Evolutionary conservation across 208 protist genomes (phyloP), one percentile per base, ranked within the genome.

Genomic region (Trypanosoma platydactyli): DNA sequence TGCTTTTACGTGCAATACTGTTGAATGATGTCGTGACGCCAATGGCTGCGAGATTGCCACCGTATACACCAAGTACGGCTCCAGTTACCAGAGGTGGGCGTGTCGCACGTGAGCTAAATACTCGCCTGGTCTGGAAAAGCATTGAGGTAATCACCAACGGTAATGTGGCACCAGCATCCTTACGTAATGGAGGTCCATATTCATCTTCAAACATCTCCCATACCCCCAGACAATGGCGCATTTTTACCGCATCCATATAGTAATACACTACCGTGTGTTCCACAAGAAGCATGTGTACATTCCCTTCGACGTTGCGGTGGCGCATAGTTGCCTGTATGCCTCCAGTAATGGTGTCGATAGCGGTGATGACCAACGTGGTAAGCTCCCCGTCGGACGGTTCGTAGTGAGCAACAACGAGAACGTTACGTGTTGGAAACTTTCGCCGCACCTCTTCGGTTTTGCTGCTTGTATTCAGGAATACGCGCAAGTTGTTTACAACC

Each of bases 171-270:
- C 77, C 88, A 44, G 81, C 75, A 40, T 83, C 78, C 64, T 86
- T 86, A 25, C 57, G 64, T 46, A 92, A 62, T 0, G 82, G 77
- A 18, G 58, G 56, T 46, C 71, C 73, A 45, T 60, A 53, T 33
- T 91, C 87, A 40, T 85, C 71, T 52, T 94, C 82, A 71, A 95
- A 97, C 54, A 97, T 58, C 68, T 95, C 87, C 86, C 84, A 94
- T 40, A 97, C 89, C 12, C 88, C 84, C 33, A 95, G 74, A 60
- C 71, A 81, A 77, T 97, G 88, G 40, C 88, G 87, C 81, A 91
- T 84, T 61, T 83, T 85, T 30, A 74, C 76, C 27, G 86, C 86
- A 66, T 97, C 88, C 27, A 95, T 68, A 69, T 86, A 97, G 83
- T 94, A 76, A 74, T 92, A 94, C 45, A 95, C 42, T 40, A 94